Evolutionary conservation across 192 early-diverging fungal species (phyloP).

Genomic region (Coemansia sp.): DNA sequence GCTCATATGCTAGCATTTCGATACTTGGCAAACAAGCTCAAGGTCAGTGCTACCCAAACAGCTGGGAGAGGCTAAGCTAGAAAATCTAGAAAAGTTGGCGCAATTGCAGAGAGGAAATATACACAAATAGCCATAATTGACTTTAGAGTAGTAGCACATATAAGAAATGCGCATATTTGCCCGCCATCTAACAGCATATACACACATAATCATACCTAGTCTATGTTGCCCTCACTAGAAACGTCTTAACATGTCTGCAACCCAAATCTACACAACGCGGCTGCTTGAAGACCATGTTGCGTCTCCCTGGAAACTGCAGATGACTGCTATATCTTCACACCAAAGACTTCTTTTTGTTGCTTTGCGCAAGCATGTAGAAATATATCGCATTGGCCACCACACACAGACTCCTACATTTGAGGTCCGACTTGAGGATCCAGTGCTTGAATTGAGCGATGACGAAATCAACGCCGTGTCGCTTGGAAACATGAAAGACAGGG

Average conservation of each 20-base stretch:
- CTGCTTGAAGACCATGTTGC: conserved; percentile 16
- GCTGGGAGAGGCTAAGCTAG: too few species aligned
- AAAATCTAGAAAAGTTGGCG: too few species aligned
- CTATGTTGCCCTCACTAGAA: neutral
- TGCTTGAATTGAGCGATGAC: conserved; percentile 7
- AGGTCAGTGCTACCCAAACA: neutral
- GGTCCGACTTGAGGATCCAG: conserved; percentile 14
- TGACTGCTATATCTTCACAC: conserved; percentile 34
- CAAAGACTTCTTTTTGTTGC: conserved; percentile 22
- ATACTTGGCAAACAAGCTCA: neutral
- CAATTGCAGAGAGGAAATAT: neutral
- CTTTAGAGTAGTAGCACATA: neutral
- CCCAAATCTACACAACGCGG: conserved; percentile 25
- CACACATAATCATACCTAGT: neutral
- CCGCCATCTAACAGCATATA: neutral
- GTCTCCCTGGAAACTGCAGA: conserved; percentile 32
- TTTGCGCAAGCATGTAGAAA: conserved; percentile 10
- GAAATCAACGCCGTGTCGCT: conserved; percentile 45
- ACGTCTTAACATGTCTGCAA: conserved; percentile 12
- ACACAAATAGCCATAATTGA: neutral
- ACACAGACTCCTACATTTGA: conserved; percentile 14
- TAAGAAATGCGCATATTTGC: neutral
- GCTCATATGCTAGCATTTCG: too few species aligned
- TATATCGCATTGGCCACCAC: conserved; percentile 29
- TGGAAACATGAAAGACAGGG: conserved; percentile 7